phyloP scores from a whole-genome alignment of 495 filamentous ascomycete genomes.

The Lasiosphaeria ovina region DNA sequence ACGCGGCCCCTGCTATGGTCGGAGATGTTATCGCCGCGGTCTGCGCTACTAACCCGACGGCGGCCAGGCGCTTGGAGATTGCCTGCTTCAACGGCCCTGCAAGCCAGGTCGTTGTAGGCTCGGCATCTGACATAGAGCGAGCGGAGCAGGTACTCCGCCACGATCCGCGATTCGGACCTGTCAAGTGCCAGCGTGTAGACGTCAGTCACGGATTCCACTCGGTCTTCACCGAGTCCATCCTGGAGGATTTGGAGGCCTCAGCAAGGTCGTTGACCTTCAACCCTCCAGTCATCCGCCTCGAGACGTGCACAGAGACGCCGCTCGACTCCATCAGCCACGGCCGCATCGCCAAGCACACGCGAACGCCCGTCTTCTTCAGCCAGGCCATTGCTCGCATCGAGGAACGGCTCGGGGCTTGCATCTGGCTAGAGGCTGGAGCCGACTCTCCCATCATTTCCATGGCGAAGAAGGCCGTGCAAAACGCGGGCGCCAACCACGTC shows the following conservation, averaged over 20 bases:
- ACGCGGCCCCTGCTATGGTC: constrained; percentile 18
- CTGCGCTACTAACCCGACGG: background rate
- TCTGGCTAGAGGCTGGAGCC: constrained; percentile 41
- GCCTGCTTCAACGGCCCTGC: constrained; percentile 43
- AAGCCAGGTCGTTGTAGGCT: constrained; percentile 14
- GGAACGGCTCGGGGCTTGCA: constrained; percentile 23
- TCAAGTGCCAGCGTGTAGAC: constrained; percentile 20
- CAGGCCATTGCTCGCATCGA: constrained; percentile 32
- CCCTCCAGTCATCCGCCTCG: constrained; percentile 32
- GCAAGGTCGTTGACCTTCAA: constrained; percentile 26
- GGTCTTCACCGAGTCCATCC: constrained; percentile 35
- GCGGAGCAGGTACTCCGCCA: constrained; percentile 18
- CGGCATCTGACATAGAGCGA: constrained; percentile 31
- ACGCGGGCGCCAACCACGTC: background rate
- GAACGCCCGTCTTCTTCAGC: constrained; percentile 36
- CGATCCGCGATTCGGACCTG: background rate
- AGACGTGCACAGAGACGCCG: constrained; percentile 27
- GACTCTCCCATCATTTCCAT: constrained; percentile 36
- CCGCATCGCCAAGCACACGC: constrained; percentile 29
- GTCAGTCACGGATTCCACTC: constrained; percentile 50
- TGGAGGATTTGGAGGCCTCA: constrained; percentile 28
- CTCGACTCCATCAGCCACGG: constrained; percentile 22
- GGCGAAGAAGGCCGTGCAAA: constrained; percentile 6
- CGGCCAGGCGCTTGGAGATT: constrained; percentile 25
- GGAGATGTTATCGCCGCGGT: constrained; percentile 6